A percentile compares a stretch with the other conserved stretches of the same genome.
Conservation (phyloP, 2,329 filamentous ascomycete species). For the Botrytis sinoallii region DNA sequence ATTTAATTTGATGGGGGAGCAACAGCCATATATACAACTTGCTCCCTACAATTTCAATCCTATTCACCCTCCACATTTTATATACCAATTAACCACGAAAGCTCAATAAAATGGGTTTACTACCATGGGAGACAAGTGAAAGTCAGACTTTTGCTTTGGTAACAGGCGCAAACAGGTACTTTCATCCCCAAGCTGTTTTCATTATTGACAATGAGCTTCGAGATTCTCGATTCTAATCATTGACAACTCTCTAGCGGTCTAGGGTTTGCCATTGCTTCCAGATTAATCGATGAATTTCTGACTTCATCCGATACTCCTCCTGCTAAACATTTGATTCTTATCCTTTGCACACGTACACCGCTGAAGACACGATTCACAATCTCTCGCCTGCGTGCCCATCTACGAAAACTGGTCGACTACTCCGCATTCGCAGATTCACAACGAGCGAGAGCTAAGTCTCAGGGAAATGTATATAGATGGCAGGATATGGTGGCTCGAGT, state of each 20-base stretch:
- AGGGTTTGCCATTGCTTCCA: conserved; percentile 77
- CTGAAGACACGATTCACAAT: conserved; percentile 74
- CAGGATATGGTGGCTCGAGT: conserved; percentile 49
- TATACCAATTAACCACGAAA: background rate
- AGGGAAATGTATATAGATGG: conserved; percentile 49
- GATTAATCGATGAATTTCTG: conserved; percentile 88
- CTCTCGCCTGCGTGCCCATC: conserved; percentile 58
- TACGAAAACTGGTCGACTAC: conserved; percentile 46
- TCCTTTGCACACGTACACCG: conserved; percentile 77
- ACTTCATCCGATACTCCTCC: conserved; percentile 61
- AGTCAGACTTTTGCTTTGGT: conserved; percentile 65
- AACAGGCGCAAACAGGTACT: conserved; percentile 82
- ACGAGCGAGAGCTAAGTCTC: conserved; percentile 49
- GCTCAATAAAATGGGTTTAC: conserved; percentile 33
- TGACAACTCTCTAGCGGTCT: conserved; percentile 65
- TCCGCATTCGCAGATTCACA: conserved; percentile 50
- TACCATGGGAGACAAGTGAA: conserved; percentile 38
- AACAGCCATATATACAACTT: background rate
- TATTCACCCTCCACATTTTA: background rate
- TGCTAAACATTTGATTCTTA: conserved; percentile 68
- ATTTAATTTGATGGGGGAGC: background rate
- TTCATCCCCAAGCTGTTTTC: background rate
- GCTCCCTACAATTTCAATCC: background rate
- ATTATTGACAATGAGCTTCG: background rate
- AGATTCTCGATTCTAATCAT: conserved; percentile 19